Evolutionary conservation across 306 rosid species (phyloP), one percentile per base, ranked within the genome.

Genomic region (Alnus glutinosa): DNA sequence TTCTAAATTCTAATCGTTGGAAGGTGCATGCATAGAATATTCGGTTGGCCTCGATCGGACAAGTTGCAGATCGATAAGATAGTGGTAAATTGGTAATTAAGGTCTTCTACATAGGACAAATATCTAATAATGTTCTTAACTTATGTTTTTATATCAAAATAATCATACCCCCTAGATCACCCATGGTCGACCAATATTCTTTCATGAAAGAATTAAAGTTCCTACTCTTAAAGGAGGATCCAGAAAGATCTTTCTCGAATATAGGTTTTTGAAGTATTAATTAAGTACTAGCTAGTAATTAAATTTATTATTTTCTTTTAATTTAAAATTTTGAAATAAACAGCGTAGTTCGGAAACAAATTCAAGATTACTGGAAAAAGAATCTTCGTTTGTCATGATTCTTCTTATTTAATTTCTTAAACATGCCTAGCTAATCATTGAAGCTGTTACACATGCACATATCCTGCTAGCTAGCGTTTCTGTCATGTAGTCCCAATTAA

Each of bases 401-500:
- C 30, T 0, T 19, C 34, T 19, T 19, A 42, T 23, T 11, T 23
- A 54, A 28, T 9, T 4, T 55, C 59, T 71, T 15, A 23, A 57
- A n/a, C 82, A 34, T 73, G 82, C 82, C 55, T n/a, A 55, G 28
- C 37, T 55, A 77, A 55, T 50, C 47, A 34, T 63, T 32, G 16
- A 34, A 12, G 46, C 44, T 63, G 8, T 13, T 63, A 63, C 13
- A 34, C 30, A 19, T 59, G 28, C 28, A 23, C 28, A 23, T 23
- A 23, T 23, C 28, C 28, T 23, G 28, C 28, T 23, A 23, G 28
- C 28, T 23, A 23, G 9, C 47, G 34, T 67, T 18, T 32, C 72
- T 18, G 6, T 30, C 50, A 8, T 2, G 52, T 64, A 36, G 5
- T 64, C 70, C 46, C 19, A 7, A 23, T 23, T 23, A 23, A 64